Conservation (phyloP, 2,329 filamentous ascomycete species). For the Fusarium burgessii region DNA sequence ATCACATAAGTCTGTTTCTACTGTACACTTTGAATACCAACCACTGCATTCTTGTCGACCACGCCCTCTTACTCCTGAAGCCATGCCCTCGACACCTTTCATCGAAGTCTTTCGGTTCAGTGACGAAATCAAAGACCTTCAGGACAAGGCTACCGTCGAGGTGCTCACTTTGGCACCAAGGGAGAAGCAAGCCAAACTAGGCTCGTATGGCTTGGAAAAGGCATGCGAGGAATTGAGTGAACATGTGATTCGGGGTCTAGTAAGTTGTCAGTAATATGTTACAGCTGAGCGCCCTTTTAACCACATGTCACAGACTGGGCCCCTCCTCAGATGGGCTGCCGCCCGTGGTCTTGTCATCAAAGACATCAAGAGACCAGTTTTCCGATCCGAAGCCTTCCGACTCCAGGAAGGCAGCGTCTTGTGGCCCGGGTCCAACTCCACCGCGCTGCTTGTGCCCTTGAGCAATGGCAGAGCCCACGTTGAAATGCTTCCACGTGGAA, state of each 20-base stretch:
- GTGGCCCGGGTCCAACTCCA: conserved; percentile 23
- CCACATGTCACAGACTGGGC: neutral
- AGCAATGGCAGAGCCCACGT: conserved; percentile 11
- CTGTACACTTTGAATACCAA: neutral
- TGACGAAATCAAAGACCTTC: conserved; percentile 19
- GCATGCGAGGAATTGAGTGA: conserved; percentile 26
- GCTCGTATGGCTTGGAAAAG: conserved; percentile 23
- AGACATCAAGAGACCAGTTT: conserved; percentile 20
- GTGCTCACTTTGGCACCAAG: conserved; percentile 25
- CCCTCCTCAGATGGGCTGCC: conserved; percentile 18
- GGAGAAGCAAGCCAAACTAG: conserved; percentile 19
- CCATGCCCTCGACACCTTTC: too few relatives aligned
- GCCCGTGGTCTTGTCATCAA: conserved; percentile 19
- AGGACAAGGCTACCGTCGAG: conserved; percentile 27
- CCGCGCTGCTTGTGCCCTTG: conserved; percentile 32
- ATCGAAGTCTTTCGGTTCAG: conserved; percentile 22
- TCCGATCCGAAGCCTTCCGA: conserved; percentile 37
- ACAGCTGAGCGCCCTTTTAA: neutral
- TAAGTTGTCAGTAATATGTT: neutral
- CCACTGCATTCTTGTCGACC: neutral
- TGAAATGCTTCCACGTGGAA: conserved; percentile 30
- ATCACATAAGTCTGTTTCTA: neutral
- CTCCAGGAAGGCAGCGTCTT: conserved; percentile 25
- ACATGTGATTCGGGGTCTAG: conserved; percentile 28
- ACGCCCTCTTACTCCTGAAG: neutral